Conservation (phyloP, 331 rosid genomes). For the Quercus phellos region DNA sequence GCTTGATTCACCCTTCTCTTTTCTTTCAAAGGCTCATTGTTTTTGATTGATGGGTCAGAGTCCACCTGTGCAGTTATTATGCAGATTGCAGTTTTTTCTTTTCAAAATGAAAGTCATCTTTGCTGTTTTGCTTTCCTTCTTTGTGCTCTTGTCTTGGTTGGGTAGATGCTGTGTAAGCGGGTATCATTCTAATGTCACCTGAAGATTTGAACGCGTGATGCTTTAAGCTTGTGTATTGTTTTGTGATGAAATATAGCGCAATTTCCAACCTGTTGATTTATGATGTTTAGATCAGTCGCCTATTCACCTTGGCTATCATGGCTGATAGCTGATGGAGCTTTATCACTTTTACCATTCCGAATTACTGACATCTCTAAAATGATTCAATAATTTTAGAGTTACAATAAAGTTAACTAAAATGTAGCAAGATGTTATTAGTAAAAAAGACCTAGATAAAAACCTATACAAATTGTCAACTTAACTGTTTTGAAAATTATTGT, state of each 20-base stretch:
- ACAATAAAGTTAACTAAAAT: too few relatives aligned
- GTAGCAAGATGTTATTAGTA: too few relatives aligned
- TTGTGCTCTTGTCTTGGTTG: neutral
- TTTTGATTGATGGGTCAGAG: slow-evolving; percentile 35
- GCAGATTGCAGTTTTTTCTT: slow-evolving; percentile 22
- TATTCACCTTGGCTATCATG: neutral
- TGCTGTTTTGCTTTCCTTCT: neutral
- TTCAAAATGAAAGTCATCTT: slow-evolving; percentile 15
- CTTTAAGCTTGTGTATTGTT: neutral
- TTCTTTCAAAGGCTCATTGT: slow-evolving; percentile 16
- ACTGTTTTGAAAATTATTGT: too few relatives aligned
- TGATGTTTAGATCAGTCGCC: neutral
- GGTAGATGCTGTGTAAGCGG: neutral
- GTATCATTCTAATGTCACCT: neutral
- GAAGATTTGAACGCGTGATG: neutral
- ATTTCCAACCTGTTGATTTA: neutral
- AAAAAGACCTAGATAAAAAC: too few relatives aligned
- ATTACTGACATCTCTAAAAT: too few relatives aligned
- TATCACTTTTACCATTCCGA: too few relatives aligned
- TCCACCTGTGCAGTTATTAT: slow-evolving; percentile 21
- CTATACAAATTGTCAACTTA: too few relatives aligned
- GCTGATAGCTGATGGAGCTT: neutral
- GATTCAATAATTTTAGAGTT: too few relatives aligned
- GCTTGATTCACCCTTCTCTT: slow-evolving; percentile 27
- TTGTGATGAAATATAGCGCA: neutral